Conservation (phyloP, 441 rosid genomes). For the Euphorbia corollata region DNA sequence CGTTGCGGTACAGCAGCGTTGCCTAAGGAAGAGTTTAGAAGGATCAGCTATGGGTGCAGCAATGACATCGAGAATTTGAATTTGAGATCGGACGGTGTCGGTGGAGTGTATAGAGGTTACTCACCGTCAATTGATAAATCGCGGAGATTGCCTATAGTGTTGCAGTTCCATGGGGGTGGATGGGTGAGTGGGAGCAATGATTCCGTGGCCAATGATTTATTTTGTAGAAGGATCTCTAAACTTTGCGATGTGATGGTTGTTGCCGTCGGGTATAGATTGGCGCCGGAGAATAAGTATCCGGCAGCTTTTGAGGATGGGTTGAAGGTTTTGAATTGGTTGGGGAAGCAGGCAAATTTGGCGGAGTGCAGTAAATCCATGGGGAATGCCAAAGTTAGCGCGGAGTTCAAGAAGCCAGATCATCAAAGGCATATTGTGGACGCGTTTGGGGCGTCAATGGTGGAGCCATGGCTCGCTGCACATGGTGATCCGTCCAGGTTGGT, state of each 20-base stretch:
- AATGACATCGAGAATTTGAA: constrained; percentile 33
- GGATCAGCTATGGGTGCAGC: constrained; percentile 50
- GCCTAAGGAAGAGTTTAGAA: constrained; percentile 32
- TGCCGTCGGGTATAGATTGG: constrained; percentile 83
- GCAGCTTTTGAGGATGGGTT: constrained; percentile 83
- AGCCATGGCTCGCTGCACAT: constrained; percentile 95
- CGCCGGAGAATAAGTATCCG: constrained; percentile 83
- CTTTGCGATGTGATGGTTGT: constrained; percentile 73
- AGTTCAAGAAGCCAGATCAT: constrained; percentile 54
- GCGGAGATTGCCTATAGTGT: constrained; percentile 59
- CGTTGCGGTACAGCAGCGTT: background rate
- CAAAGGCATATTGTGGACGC: constrained; percentile 64
- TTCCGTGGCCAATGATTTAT: constrained; percentile 73
- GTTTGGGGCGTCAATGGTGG: constrained; percentile 92
- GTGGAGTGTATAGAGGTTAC: constrained; percentile 53
- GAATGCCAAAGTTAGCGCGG: constrained; percentile 36
- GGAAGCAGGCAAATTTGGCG: constrained; percentile 83
- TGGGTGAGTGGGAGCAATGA: constrained; percentile 92
- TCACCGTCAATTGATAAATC: constrained; percentile 37
- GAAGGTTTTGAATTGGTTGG: constrained; percentile 80
- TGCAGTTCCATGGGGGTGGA: constrained; percentile 94
- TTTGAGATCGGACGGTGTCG: constrained; percentile 35
- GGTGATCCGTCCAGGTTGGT: constrained; percentile 86
- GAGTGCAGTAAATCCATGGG: constrained; percentile 80
- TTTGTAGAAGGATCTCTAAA: constrained; percentile 73